Base-by-base conservation (phyloP, 106 monocot species). In the Agapanthus africanus region DNA sequence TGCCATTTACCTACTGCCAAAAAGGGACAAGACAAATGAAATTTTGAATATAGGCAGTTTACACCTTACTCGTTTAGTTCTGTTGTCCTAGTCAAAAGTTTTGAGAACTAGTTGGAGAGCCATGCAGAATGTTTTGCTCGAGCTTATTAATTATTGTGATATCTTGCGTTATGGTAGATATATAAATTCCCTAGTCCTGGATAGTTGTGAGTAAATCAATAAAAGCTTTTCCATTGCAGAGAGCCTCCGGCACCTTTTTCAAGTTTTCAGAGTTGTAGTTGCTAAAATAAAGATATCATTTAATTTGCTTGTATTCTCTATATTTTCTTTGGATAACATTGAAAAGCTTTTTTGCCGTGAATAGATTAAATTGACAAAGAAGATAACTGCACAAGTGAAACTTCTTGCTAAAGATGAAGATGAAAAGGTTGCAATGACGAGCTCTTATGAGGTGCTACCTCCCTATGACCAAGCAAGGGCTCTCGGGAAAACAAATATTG, bases 401-500 rank as follows among this genome's bases (percentile, higher is more conserved):
- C 70, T 87, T 52, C 84, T 93, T 30, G 92, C 92, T 32, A 71
- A 81, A 79, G 83, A 85, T 80, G 91, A 97, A 83, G 89, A 97
- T 68, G 97, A 92, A 25, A 84, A 95, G 77, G 78, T 84, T 57
- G 81, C 79, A 66, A 83, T 67, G 78, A 83, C 81, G 62, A 90
- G 73, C 50, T 79, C 91, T 6, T 87, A 80, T 64, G 77, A 76
- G 19, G 85, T 81, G 54, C 70, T 91, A 11, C 79, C 85, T 80
- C 76, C 83, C 1, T 99, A 99, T 74, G 97, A 99, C 69, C 92
- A 93, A 76, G 97, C 97, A 64, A 99, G 67, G 47, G 92, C 92
- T 21, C 78, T 99, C 37, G 97, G 97, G 46, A 99, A 90, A 77
- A 79, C 81, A 73, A 86, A 67, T 21, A 93, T 99, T 74, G 97